A percentile compares a stretch with the other conserved stretches of the same genome.
Evolutionary conservation across 2,329 filamentous ascomycete genomes (phyloP).

Genomic region (Orbilia quercus): DNA sequence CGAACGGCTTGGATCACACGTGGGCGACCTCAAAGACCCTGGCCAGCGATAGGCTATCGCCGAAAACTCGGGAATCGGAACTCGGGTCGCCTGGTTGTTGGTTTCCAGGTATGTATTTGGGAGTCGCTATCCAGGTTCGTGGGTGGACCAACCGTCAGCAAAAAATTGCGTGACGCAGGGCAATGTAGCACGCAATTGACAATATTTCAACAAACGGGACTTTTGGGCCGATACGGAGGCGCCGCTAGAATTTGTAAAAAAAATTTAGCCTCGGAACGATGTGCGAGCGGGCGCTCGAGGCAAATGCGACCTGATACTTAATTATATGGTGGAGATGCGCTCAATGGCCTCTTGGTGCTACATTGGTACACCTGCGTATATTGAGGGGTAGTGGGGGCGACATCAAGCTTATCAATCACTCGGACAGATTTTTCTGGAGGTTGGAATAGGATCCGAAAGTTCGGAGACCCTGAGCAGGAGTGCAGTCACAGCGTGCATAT

Average conservation of each 20-base stretch:
- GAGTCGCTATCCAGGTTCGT: conserved; percentile 38
- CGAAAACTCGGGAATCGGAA: conserved; percentile 34
- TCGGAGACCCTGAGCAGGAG: not conserved
- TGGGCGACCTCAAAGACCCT: conserved; percentile 4
- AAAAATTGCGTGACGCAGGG: conserved; percentile 50
- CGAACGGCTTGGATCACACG: conserved; percentile 12
- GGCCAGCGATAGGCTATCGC: conserved; percentile 12
- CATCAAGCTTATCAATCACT: conserved; percentile 1
- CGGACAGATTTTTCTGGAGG: not conserved
- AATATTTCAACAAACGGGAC: not conserved
- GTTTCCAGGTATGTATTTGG: not conserved
- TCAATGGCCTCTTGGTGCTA: not conserved
- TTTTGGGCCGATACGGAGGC: conserved; percentile 18
- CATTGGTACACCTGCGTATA: not conserved
- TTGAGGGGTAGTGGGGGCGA: conserved; percentile 5
- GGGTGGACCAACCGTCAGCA: conserved; percentile 31
- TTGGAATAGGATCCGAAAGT: not conserved
- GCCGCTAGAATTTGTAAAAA: not conserved
- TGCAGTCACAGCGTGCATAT: not conserved
- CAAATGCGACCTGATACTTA: not conserved
- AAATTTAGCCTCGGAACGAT: not conserved
- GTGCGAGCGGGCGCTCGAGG: not conserved
- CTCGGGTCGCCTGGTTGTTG: conserved; percentile 13
- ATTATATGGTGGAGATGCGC: not conserved
- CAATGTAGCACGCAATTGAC: conserved; percentile 38